Evolutionary conservation across 2,329 filamentous ascomycete species (phyloP).

Genomic region (Stemphylium vesicarium): DNA sequence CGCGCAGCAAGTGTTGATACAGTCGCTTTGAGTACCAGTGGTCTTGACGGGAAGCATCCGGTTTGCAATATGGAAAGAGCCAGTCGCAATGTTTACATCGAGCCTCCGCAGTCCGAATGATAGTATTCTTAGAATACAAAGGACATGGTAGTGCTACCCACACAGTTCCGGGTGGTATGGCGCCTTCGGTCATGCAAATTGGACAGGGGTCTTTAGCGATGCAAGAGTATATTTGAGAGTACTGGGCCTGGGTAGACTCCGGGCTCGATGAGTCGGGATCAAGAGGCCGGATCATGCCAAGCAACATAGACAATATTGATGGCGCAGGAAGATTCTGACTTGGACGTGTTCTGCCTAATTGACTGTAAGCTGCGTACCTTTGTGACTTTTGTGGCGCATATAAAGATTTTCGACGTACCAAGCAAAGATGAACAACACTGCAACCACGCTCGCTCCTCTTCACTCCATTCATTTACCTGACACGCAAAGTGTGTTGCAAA

Average conservation of each 20-base stretch:
- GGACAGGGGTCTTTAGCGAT: slow-evolving; percentile 44
- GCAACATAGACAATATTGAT: slow-evolving; percentile 45
- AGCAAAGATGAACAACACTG: slow-evolving; percentile 16
- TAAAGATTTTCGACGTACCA: slow-evolving; percentile 45
- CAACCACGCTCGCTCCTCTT: slow-evolving; percentile 24
- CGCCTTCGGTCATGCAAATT: slow-evolving; percentile 42
- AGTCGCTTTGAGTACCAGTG: slow-evolving; percentile 23
- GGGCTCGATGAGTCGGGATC: slow-evolving; percentile 42
- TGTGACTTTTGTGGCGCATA: slow-evolving; percentile 34
- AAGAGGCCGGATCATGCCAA: slow-evolving; percentile 44
- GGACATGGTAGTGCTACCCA: slow-evolving; percentile 31
- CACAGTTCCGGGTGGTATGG: slow-evolving; percentile 33
- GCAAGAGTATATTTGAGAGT: slow-evolving; percentile 44
- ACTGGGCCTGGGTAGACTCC: slow-evolving; percentile 37
- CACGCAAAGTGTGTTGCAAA: slow-evolving; percentile 32
- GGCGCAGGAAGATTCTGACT: slow-evolving; percentile 41
- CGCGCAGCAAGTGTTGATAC: slow-evolving; percentile 6
- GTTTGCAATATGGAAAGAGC: slow-evolving; percentile 19
- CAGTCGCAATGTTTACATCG: slow-evolving; percentile 21
- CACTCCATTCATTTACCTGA: slow-evolving; percentile 16
- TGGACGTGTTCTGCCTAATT: slow-evolving; percentile 43
- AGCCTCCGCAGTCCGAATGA: slow-evolving; percentile 28
- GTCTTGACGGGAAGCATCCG: slow-evolving; percentile 15
- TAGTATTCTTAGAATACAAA: slow-evolving; percentile 21
- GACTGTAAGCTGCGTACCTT: slow-evolving; percentile 22